Conservation (phyloP, 768 basidiomycete genomes). For the Lanmaoa rubissima region DNA sequence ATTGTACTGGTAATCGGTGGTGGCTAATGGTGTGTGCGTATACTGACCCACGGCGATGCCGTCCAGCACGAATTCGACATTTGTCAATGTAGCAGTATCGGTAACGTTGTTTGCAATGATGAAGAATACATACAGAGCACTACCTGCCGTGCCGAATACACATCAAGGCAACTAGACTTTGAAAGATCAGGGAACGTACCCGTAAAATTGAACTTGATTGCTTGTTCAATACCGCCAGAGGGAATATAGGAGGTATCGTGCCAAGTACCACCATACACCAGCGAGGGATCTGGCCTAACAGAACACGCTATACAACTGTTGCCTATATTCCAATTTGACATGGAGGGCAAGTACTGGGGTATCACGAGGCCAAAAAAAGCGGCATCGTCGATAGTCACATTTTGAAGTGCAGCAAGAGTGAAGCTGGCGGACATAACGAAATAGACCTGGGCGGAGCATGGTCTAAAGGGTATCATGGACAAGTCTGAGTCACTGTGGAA, state of each 20-base stretch:
- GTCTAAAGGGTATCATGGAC: no score
- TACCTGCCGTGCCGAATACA: no score
- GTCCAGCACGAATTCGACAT: no score
- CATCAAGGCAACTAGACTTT: no score
- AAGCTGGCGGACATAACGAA: not conserved
- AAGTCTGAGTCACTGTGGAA: no score
- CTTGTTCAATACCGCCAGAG: not conserved
- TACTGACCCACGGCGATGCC: no score
- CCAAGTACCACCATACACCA: slow-evolving; percentile 16
- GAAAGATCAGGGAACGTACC: not conserved
- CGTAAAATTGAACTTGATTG: slow-evolving; percentile 8
- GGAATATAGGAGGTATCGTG: slow-evolving; percentile 9
- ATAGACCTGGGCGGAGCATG: not conserved
- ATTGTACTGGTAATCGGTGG: no score
- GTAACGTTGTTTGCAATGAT: slow-evolving; percentile 11
- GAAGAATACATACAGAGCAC: slow-evolving; percentile 18
- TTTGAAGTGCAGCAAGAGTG: slow-evolving; percentile 3
- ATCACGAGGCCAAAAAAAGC: slow-evolving; percentile 1
- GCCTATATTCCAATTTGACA: no score
- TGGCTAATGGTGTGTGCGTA: no score
- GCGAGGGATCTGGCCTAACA: not conserved
- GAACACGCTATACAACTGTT: no score
- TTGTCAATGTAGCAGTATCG: no score
- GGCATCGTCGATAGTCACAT: slow-evolving; percentile 5
- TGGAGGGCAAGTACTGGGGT: slow-evolving; percentile 9